Percentiles rank a stretch among this genome's conserved stretches.
Evolutionary conservation across 345 rosid genomes (phyloP).

Genomic region (Melastoma malabathricum): DNA sequence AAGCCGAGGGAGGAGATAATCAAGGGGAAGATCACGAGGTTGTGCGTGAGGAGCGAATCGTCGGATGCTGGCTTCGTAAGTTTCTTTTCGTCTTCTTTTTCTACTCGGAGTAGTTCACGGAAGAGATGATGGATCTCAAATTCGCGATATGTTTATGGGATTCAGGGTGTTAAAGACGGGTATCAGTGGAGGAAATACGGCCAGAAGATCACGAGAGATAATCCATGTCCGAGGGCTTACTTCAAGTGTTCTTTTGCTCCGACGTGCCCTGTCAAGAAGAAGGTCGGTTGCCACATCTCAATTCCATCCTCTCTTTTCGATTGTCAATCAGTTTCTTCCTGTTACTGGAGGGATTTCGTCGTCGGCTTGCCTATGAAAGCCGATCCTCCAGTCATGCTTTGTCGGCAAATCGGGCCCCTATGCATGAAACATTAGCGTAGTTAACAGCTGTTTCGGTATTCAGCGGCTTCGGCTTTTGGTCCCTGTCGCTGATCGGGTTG

Average conservation of each 20-base stretch:
- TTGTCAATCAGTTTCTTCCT: neutral
- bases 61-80: constrained; percentile 60
- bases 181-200: constrained; percentile 99
- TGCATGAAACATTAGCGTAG: too few relatives aligned
- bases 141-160: too few relatives aligned
- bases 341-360: neutral
- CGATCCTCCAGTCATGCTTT: too few relatives aligned
- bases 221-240: constrained; percentile 95
- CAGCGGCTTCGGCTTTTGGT: too few relatives aligned
- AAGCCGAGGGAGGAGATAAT: constrained; percentile 54
- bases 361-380: neutral
- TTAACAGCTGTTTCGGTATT: too few relatives aligned
- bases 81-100: neutral
- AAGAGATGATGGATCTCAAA: neutral
- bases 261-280: constrained; percentile 83
- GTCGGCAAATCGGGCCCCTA: too few relatives aligned
- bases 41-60: constrained; percentile 46
- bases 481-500: too few relatives aligned
- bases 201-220: constrained; percentile 95
- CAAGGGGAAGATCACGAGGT: constrained; percentile 51
- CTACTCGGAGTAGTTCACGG: neutral
- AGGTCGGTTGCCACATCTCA: constrained; percentile 23
- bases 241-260: constrained; percentile 96
- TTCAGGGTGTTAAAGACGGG: constrained; percentile 81
- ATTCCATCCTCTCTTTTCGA: neutral